phyloP scores from a whole-genome alignment of 169 alveolate species.

The Cryptosporidium sp. region DNA sequence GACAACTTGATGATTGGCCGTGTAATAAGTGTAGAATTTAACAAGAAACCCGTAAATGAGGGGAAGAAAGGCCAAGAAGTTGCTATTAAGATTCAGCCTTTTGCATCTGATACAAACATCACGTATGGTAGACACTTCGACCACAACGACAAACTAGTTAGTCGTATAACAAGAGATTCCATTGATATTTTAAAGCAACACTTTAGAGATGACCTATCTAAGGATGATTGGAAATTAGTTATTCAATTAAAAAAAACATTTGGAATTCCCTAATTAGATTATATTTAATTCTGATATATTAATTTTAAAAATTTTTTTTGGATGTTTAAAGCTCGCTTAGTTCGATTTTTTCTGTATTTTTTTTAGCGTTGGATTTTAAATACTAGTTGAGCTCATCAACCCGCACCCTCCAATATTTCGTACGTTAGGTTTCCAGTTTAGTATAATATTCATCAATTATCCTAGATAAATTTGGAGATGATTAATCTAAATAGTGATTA shows the following conservation, averaged over 20 bases:
- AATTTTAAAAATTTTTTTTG: neutral
- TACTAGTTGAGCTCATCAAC: neutral
- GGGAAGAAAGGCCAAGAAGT: constrained; percentile 94
- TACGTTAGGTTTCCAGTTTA: no score
- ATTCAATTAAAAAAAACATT: constrained; percentile 87
- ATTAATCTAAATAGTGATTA: neutral
- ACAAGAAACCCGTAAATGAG: constrained; percentile 91
- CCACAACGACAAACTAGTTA: constrained; percentile 85
- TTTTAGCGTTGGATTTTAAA: neutral
- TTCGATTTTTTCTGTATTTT: neutral
- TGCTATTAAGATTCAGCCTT: constrained; percentile 85
- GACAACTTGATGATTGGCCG: constrained; percentile 92
- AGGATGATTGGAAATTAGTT: constrained; percentile 95
- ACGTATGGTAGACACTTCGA: constrained; percentile 96
- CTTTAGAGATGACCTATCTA: constrained; percentile 93
- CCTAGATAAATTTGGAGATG: neutral
- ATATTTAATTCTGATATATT: neutral
- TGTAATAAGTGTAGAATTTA: constrained; percentile 94
- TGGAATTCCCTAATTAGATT: constrained; percentile 79
- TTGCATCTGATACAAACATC: constrained; percentile 87
- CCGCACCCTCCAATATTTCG: neutral
- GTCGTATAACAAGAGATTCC: constrained; percentile 92
- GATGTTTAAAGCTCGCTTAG: neutral
- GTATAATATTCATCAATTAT: no score
- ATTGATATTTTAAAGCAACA: constrained; percentile 94